Conservation (phyloP, 495 filamentous ascomycete species). For the Aspergillus haitiensis region DNA sequence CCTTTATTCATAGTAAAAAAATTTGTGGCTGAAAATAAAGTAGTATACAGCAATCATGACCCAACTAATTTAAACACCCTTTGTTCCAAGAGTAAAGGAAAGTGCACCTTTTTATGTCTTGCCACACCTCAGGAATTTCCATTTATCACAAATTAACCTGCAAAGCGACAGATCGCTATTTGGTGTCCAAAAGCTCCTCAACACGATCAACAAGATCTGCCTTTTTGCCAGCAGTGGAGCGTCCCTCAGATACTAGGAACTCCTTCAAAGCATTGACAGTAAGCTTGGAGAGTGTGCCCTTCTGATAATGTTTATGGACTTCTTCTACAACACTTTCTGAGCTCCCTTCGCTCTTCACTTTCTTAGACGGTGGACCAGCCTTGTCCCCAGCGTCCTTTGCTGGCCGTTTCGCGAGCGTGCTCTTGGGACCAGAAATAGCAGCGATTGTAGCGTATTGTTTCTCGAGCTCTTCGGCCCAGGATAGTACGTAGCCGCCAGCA, state of each 20-base stretch:
- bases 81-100: too few relatives aligned
- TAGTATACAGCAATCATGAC: too few relatives aligned
- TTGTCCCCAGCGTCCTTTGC: constrained; percentile 41
- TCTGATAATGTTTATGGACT: constrained; percentile 60
- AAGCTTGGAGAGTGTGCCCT: constrained; percentile 65
- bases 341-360: constrained; percentile 48
- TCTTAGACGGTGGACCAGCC: constrained; percentile 43
- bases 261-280: constrained; percentile 70
- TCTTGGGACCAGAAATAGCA: constrained; percentile 35
- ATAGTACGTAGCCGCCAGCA: constrained; percentile 70
- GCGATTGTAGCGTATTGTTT: constrained; percentile 46
- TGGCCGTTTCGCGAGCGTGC: constrained; percentile 48
- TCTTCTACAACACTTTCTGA: constrained; percentile 50
- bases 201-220: constrained; percentile 74
- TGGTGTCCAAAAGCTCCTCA: constrained; percentile 69
- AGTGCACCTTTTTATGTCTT: too few relatives aligned
- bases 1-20: too few relatives aligned
- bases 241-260: constrained; percentile 61
- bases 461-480: constrained; percentile 72
- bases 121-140: too few relatives aligned
- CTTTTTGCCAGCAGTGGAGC: constrained; percentile 70
- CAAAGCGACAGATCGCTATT: constrained; percentile 23
- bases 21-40: too few relatives aligned
- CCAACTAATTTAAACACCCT: too few relatives aligned
- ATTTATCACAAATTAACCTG: background rate